These are phyloP conservation scores for Calonectria naviculata DNA, from an alignment of 2,329 filamentous ascomycete species.

Conservation along the genomic window DNA sequence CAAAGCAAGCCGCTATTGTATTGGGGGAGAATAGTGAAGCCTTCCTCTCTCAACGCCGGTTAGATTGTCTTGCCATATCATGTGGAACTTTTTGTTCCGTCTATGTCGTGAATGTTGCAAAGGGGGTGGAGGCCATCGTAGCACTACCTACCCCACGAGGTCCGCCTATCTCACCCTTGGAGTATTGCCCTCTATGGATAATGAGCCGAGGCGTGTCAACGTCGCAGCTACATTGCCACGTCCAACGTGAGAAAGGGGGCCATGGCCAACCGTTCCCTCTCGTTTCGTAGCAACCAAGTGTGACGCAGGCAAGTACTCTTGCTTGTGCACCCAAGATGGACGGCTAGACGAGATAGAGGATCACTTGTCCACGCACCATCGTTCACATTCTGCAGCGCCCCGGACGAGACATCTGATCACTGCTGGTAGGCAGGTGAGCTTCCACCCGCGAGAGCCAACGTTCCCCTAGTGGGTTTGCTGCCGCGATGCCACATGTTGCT, in stretches of 20 bases:
- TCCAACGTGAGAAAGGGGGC: constrained; percentile 24
- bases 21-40: neutral
- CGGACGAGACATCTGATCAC: neutral
- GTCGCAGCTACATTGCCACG: constrained; percentile 29
- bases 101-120: neutral
- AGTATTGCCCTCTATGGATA: constrained; percentile 32
- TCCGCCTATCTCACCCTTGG: constrained; percentile 19
- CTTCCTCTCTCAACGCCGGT: neutral
- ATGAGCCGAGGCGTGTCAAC: constrained; percentile 35
- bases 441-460: neutral
- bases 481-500: constrained; percentile 10
- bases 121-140: neutral
- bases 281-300: constrained; percentile 27
- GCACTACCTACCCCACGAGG: neutral
- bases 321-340: constrained; percentile 16
- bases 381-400: neutral
- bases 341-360: constrained; percentile 1
- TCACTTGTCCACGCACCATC: constrained; percentile 4
- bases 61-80: neutral
- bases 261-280: constrained; percentile 7
- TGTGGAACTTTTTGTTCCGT: neutral
- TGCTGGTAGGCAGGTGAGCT: neutral
- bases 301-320: constrained; percentile 20
- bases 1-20: neutral
- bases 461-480: constrained; percentile 11